phyloP scores from a whole-genome alignment of 2,329 filamentous ascomycete species.

The Westerdykella ornata region DNA sequence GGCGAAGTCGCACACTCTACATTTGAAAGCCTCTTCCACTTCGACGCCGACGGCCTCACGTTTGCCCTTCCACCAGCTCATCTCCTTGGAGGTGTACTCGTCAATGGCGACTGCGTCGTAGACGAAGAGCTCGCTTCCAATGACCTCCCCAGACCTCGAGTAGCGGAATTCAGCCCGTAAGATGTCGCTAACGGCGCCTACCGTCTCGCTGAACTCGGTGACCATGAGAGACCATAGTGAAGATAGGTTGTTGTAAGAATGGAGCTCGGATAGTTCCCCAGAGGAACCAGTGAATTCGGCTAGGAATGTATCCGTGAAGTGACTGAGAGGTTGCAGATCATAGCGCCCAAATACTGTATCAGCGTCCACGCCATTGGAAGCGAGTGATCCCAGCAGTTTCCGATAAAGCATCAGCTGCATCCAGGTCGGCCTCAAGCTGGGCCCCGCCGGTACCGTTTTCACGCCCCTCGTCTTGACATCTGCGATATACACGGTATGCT shows the following conservation, averaged over 20 bases:
- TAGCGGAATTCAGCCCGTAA: conserved; percentile 53
- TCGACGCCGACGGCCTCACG: conserved; percentile 66
- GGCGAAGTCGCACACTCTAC: conserved; percentile 73
- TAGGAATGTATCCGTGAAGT: conserved; percentile 61
- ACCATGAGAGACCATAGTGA: conserved; percentile 60
- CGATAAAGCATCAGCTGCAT: conserved; percentile 91
- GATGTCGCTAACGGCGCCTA: conserved; percentile 51
- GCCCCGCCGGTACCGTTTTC: conserved; percentile 56
- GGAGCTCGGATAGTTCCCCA: conserved; percentile 38
- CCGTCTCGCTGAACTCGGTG: conserved; percentile 46
- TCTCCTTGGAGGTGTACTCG: conserved; percentile 59
- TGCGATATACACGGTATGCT: conserved; percentile 60
- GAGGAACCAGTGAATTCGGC: conserved; percentile 39
- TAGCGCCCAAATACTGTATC: conserved; percentile 65
- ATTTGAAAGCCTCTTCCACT: conserved; percentile 84
- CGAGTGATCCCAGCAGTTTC: conserved; percentile 70
- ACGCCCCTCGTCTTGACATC: conserved; percentile 81
- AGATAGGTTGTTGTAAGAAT: conserved; percentile 53
- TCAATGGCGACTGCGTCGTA: conserved; percentile 61
- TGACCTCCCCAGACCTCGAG: conserved; percentile 42
- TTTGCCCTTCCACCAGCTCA: conserved; percentile 84
- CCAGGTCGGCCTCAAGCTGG: conserved; percentile 64
- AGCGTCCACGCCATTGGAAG: conserved; percentile 63
- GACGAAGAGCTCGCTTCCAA: conserved; percentile 56
- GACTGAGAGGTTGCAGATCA: conserved; percentile 54